Percentiles rank a stretch among this genome's conserved stretches.
Conservation (phyloP, 495 filamentous ascomycete genomes). For the Aspergillus ostianus region DNA sequence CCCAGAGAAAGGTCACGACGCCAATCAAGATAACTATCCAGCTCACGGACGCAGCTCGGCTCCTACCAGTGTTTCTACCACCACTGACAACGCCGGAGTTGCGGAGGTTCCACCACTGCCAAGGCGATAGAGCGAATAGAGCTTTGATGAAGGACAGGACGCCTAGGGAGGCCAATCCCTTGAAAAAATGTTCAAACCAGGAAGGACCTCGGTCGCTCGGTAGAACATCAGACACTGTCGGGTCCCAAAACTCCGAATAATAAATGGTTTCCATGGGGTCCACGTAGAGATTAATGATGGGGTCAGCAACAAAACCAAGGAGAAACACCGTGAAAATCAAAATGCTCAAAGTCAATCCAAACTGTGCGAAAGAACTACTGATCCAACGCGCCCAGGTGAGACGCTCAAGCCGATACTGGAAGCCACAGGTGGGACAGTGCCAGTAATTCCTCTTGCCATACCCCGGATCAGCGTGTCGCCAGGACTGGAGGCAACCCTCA, state of each 20-base stretch:
- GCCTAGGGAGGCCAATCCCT: conserved; percentile 81
- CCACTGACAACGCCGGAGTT: conserved; percentile 46
- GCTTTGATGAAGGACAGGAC: conserved; percentile 83
- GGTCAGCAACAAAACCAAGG: conserved; percentile 88
- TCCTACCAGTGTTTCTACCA: conserved; percentile 63
- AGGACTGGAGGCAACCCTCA: conserved; percentile 84
- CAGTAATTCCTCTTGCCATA: conserved; percentile 71
- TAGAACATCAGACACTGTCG: conserved; percentile 32
- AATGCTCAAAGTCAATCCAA: conserved; percentile 66
- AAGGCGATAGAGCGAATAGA: conserved; percentile 69
- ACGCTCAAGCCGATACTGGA: conserved; percentile 77
- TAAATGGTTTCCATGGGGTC: conserved; percentile 62
- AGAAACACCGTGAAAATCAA: conserved; percentile 69
- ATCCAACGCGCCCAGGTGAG: conserved; percentile 74
- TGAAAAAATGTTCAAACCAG: conserved; percentile 83
- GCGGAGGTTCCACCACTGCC: conserved; percentile 72
- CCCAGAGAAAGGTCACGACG: conserved; percentile 75
- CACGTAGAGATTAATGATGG: conserved; percentile 83
- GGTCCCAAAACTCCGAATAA: conserved; percentile 36
- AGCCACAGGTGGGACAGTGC: conserved; percentile 86
- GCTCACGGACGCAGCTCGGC: conserved; percentile 69
- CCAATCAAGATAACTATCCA: conserved; percentile 79
- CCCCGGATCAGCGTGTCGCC: conserved; percentile 73
- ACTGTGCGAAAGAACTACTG: conserved; percentile 61
- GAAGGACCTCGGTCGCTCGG: conserved; percentile 45